phyloP scores from a whole-genome alignment of 176 grass and related monocot genomes.

The Paspalum vaginatum region DNA sequence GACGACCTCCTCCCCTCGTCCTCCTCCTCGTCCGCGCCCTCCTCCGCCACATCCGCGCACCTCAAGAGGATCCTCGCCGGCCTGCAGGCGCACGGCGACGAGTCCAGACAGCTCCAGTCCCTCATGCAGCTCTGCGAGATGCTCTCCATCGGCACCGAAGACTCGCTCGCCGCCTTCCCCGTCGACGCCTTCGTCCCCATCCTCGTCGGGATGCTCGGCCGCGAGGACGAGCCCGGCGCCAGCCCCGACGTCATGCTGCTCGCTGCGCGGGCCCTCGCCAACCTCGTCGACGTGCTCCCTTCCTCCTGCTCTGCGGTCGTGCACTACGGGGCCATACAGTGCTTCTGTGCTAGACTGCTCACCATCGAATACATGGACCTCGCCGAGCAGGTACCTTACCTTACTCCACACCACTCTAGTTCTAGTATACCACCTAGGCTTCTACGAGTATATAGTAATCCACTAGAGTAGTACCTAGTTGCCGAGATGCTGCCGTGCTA shows the following conservation, averaged over 20 bases:
- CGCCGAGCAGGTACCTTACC: conserved; percentile 69
- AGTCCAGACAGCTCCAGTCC: conserved; percentile 66
- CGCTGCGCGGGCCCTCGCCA: conserved; percentile 74
- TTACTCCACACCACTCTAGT: no score
- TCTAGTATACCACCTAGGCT: background rate
- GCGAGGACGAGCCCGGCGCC: conserved; percentile 42
- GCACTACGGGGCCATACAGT: conserved; percentile 82
- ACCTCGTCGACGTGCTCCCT: conserved; percentile 83
- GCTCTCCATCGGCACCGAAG: conserved; percentile 88
- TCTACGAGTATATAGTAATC: no score
- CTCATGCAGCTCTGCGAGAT: conserved; percentile 93
- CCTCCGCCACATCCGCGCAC: conserved; percentile 46
- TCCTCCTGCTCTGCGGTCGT: conserved; percentile 83
- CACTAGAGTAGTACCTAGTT: no score
- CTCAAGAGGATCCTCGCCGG: conserved; percentile 87
- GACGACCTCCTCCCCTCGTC: conserved; percentile 85
- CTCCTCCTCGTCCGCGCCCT: conserved; percentile 41
- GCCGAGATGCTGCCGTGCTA: no score
- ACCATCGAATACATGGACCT: conserved; percentile 99
- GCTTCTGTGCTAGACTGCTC: conserved; percentile 83
- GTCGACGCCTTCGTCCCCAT: conserved; percentile 87
- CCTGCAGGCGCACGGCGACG: conserved; percentile 64
- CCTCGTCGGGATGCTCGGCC: conserved; percentile 70
- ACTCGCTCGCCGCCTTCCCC: conserved; percentile 74
- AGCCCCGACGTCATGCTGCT: conserved; percentile 92